phyloP scores from a whole-genome alignment of 2,329 filamentous ascomycete genomes.

The Metarhizium brunneum region DNA sequence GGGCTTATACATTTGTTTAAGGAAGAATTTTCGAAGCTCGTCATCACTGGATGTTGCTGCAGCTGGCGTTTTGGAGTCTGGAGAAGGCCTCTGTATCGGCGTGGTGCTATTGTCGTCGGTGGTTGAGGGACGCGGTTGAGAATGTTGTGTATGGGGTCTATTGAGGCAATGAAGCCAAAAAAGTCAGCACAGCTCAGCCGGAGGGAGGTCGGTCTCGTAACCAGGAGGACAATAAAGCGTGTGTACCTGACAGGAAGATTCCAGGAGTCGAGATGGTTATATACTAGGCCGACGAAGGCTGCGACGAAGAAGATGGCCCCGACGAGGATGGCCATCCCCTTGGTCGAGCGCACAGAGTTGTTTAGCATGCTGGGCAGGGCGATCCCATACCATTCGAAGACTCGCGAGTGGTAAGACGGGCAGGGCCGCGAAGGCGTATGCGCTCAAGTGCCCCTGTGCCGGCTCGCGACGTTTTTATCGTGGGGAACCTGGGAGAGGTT shows the following conservation, averaged over 20 bases:
- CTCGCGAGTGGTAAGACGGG: neutral
- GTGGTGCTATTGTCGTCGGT: neutral
- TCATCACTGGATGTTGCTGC: neutral
- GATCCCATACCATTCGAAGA: neutral
- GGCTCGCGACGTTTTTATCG: neutral
- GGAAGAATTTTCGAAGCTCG: slow-evolving; percentile 21
- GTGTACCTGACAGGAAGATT: slow-evolving; percentile 12
- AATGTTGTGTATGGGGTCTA: neutral
- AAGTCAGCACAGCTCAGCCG: neutral
- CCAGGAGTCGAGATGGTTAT: slow-evolving; percentile 22
- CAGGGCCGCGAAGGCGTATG: neutral
- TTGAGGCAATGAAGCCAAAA: neutral
- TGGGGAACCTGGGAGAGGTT: neutral
- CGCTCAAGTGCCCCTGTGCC: neutral
- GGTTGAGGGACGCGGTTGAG: neutral
- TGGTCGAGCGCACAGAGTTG: slow-evolving; percentile 20
- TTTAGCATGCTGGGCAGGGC: slow-evolving; percentile 15
- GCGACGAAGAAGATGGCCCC: slow-evolving; percentile 23
- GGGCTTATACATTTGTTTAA: slow-evolving; percentile 23
- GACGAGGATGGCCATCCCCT: slow-evolving; percentile 18
- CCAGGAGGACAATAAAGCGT: neutral
- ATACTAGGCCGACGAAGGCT: slow-evolving; percentile 21
- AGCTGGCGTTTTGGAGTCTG: neutral
- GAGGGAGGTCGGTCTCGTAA: neutral
- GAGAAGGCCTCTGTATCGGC: neutral